Evolutionary conservation across 805 yeast genomes (phyloP).

Genomic region (Saccharomycopsis babjevae): DNA sequence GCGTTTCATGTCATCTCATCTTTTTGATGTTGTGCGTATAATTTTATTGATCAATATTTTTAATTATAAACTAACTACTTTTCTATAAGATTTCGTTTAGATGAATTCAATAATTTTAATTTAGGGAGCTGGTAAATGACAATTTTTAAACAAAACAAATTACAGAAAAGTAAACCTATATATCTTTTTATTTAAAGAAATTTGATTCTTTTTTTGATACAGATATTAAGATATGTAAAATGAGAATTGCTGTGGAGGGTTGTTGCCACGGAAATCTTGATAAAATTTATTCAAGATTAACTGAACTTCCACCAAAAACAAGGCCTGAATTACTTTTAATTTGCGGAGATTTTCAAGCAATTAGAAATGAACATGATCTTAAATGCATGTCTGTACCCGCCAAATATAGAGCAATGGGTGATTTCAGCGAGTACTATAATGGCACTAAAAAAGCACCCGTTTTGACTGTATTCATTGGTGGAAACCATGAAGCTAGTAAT

Average conservation of each 20-base stretch:
- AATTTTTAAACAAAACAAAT: too few relatives aligned
- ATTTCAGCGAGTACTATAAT: conserved; percentile 62
- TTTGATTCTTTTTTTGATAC: too few relatives aligned
- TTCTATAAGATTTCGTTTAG: too few relatives aligned
- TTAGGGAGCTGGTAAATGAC: too few relatives aligned
- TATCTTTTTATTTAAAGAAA: too few relatives aligned
- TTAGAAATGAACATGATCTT: conserved; percentile 55
- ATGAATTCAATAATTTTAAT: too few relatives aligned
- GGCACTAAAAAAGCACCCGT: conserved; percentile 59
- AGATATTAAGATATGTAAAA: conserved; percentile 10
- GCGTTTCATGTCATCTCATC: too few relatives aligned
- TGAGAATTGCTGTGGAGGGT: conserved; percentile 65
- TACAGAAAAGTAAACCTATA: too few relatives aligned
- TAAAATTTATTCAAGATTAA: conserved; percentile 38
- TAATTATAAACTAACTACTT: too few relatives aligned
- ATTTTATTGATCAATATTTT: too few relatives aligned
- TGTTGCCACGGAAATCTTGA: conserved; percentile 81
- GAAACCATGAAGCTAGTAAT: conserved; percentile 88
- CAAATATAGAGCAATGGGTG: conserved; percentile 69
- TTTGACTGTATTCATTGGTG: conserved; percentile 78
- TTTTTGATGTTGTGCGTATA: too few relatives aligned
- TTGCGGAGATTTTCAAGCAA: conserved; percentile 88
- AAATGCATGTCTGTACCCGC: conserved; percentile 65
- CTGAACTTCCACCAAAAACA: conserved; percentile 16
- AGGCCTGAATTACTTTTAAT: conserved; percentile 55